phyloP scores from a whole-genome alignment of 164 flowering plant genomes.

The Stephania japonica region DNA sequence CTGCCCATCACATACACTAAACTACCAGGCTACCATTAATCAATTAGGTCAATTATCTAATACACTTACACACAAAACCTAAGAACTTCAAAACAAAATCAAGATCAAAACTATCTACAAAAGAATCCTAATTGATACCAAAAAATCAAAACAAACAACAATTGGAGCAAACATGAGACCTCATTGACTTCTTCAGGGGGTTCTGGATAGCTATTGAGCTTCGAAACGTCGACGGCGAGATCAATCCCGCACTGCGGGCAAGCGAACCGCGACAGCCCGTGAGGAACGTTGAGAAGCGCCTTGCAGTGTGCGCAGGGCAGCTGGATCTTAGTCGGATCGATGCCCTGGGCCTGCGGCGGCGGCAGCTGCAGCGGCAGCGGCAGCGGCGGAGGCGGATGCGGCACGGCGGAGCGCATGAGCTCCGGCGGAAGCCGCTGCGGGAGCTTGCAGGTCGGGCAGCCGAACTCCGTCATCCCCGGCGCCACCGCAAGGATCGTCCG shows the following conservation, averaged over 20 bases:
- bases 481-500: slow-evolving; percentile 59
- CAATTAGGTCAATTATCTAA: too few relatives aligned
- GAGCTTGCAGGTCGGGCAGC: slow-evolving; percentile 65
- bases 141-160: background rate
- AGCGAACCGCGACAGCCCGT: slow-evolving; percentile 67
- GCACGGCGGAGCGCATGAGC: slow-evolving; percentile 27
- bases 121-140: background rate
- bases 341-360: slow-evolving; percentile 61
- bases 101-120: too few relatives aligned
- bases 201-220: slow-evolving; percentile 32
- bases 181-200: slow-evolving; percentile 76
- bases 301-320: slow-evolving; percentile 84
- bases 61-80: too few relatives aligned
- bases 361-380: too few relatives aligned
- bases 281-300: slow-evolving; percentile 91
- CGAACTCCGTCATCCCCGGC: slow-evolving; percentile 59
- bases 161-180: slow-evolving; percentile 26
- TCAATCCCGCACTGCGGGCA: slow-evolving; percentile 84
- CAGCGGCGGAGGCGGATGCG: too few relatives aligned
- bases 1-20: too few relatives aligned
- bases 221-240: slow-evolving; percentile 63
- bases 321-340: slow-evolving; percentile 97
- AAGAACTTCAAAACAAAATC: too few relatives aligned
- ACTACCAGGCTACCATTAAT: too few relatives aligned
- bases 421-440: slow-evolving; percentile 94